Evolutionary conservation across 1,139 yeast species (phyloP), one percentile per base, ranked within the genome.

Genomic region (Candida pseudoviswanathii): DNA sequence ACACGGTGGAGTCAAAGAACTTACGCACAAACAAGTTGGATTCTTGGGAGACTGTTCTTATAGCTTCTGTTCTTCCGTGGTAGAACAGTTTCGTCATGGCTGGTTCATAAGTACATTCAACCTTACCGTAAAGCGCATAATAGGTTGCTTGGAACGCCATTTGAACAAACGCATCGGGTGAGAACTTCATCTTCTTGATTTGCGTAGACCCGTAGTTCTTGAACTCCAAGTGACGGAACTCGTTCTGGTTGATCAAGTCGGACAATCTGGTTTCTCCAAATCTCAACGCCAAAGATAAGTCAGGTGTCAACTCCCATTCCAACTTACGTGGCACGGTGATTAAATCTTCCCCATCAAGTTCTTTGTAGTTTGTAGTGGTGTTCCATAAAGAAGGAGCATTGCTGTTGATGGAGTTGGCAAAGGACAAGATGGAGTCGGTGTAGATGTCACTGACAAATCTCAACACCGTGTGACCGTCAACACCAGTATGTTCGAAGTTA

Each of bases 121-220:
- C 95, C 62, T 88, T 88, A 43, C 97, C 97, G 64, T 91, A 91
- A 47, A 91, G 77, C 0, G 96, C 95, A 64, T 89, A 91, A 67
- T 90, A 91, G 8, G 96, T 90, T 3, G 95, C 90, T 67, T 91
- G 97, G 75, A 90, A 90, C 21, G 92, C 88, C 95, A 91, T 90
- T 68, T 91, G 97, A 42, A 88, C 87, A 68, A 88, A 91, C 0
- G 97, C 97, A 74, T 91, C 97, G 0, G 97, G 97, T 4, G 96
- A 88, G 65, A 85, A 86, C 57, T 90, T 92, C 85, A 89, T 85
- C 54, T 83, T 82, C 63, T 91, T 91, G 62, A 91, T 90, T 53
- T 82, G 80, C 46, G 85, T 82, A 55, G 89, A 81, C 31, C 97
- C 97, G 67, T 83, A 91, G 36, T 74, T 72, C 53, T 82, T 81